Conservation (phyloP, 768 basidiomycete genomes). For the Lactarius hengduanensis region DNA sequence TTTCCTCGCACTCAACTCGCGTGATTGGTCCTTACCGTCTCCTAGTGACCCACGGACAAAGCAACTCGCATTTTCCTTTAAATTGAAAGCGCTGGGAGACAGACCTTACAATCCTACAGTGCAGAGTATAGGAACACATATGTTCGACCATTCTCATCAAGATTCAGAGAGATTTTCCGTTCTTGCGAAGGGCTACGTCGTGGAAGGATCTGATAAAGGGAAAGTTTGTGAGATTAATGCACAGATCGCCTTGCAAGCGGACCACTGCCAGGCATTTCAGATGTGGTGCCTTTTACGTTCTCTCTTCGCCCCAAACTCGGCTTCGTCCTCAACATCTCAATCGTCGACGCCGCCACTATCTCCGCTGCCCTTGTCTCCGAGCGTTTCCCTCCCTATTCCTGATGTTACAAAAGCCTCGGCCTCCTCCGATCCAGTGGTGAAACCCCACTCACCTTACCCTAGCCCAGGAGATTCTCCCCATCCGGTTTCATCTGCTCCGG, state of each 20-base stretch:
- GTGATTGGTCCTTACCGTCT: slow-evolving; percentile 23
- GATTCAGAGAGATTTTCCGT: slow-evolving; percentile 51
- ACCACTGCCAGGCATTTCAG: slow-evolving; percentile 56
- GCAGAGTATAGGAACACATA: slow-evolving; percentile 59
- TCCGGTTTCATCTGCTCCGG: slow-evolving; percentile 8
- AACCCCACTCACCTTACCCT: slow-evolving; percentile 9
- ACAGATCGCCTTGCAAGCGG: slow-evolving; percentile 55
- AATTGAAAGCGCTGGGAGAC: slow-evolving; percentile 61
- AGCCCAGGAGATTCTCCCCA: slow-evolving; percentile 18
- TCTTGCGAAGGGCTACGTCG: slow-evolving; percentile 63
- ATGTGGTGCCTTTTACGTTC: slow-evolving; percentile 65
- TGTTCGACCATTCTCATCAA: slow-evolving; percentile 37
- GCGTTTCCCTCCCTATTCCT: slow-evolving; percentile 22
- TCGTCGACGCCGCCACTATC: slow-evolving; percentile 31
- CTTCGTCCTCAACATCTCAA: slow-evolving; percentile 33
- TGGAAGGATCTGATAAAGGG: slow-evolving; percentile 47
- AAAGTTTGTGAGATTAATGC: slow-evolving; percentile 61
- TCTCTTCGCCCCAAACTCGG: slow-evolving; percentile 46
- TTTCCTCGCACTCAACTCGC: neutral
- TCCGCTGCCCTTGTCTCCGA: slow-evolving; percentile 32
- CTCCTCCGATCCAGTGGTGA: slow-evolving; percentile 34
- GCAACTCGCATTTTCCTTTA: slow-evolving; percentile 33
- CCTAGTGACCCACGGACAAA: slow-evolving; percentile 39
- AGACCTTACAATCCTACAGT: slow-evolving; percentile 45
- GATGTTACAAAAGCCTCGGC: slow-evolving; percentile 25